Percentiles rank a stretch among this genome's conserved stretches.
phyloP scores from a whole-genome alignment of 768 basidiomycete genomes.

The Hydnomerulius pinastri region DNA sequence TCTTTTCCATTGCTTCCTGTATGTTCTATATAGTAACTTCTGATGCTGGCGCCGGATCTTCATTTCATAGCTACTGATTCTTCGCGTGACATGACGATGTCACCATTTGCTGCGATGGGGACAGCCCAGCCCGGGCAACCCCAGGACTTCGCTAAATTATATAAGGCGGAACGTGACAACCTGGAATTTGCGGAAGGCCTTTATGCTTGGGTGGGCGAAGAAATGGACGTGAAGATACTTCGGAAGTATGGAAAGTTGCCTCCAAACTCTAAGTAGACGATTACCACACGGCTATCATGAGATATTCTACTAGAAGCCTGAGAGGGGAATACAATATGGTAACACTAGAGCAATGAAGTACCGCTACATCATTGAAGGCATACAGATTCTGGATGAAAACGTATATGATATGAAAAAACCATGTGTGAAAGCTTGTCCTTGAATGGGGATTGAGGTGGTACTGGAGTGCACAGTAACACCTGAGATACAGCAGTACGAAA shows the following conservation, averaged over 20 bases:
- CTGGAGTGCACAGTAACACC: neutral
- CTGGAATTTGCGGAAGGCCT: conserved; percentile 87
- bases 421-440: conserved; percentile 7
- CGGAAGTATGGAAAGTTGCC: conserved; percentile 70
- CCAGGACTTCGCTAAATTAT: conserved; percentile 88
- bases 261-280: conserved; percentile 24
- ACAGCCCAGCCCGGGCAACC: conserved; percentile 53
- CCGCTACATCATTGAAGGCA: conserved; percentile 28
- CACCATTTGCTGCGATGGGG: conserved; percentile 62
- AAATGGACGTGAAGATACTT: conserved; percentile 77
- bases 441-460: neutral
- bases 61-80: conserved; percentile 68
- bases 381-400: conserved; percentile 21
- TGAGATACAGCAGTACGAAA: conserved; percentile 4
- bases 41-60: conserved; percentile 16
- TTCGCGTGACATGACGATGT: conserved; percentile 69
- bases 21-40: conserved; percentile 5
- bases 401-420: conserved; percentile 9
- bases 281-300: conserved; percentile 11
- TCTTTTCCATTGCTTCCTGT: conserved; percentile 14
- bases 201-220: conserved; percentile 81
- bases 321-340: conserved; percentile 18
- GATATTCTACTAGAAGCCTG: conserved; percentile 10
- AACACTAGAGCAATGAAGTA: conserved; percentile 17
- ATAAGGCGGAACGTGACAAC: conserved; percentile 91